Conservation (phyloP, 257 asterid genomes). For the Jaltomata sinuosa region DNA sequence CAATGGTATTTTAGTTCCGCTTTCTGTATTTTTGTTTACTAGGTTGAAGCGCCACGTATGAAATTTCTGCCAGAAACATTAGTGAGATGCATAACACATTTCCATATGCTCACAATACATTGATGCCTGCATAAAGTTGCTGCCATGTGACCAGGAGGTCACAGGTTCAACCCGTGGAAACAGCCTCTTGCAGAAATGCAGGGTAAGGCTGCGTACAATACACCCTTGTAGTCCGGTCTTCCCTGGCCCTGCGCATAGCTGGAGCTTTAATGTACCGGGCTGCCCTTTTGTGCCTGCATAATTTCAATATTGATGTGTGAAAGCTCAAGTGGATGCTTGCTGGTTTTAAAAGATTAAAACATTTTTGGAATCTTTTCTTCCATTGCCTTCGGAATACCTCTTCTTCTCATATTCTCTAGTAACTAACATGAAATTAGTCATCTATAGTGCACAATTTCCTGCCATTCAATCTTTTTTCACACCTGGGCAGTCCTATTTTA, state of each 20-base stretch:
- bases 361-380: background rate
- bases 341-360: background rate
- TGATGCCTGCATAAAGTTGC: background rate
- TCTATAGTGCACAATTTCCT: background rate
- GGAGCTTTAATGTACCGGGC: too few relatives aligned
- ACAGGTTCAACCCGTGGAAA: too few relatives aligned
- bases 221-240: too few relatives aligned
- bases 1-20: background rate
- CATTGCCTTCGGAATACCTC: background rate
- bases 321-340: background rate
- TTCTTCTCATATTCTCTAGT: background rate
- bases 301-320: background rate
- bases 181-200: too few relatives aligned
- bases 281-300: too few relatives aligned
- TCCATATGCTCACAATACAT: background rate
- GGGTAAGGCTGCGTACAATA: too few relatives aligned
- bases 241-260: too few relatives aligned
- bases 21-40: background rate
- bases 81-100: too few relatives aligned
- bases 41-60: background rate
- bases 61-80: background rate
- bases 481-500: background rate
- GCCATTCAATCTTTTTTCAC: background rate
- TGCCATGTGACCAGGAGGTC: too few relatives aligned
- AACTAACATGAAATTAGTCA: background rate